These are phyloP conservation scores for Boletus rubropictus DNA, from an alignment of 768 basidiomycete genomes.

Conservation along the genomic window DNA sequence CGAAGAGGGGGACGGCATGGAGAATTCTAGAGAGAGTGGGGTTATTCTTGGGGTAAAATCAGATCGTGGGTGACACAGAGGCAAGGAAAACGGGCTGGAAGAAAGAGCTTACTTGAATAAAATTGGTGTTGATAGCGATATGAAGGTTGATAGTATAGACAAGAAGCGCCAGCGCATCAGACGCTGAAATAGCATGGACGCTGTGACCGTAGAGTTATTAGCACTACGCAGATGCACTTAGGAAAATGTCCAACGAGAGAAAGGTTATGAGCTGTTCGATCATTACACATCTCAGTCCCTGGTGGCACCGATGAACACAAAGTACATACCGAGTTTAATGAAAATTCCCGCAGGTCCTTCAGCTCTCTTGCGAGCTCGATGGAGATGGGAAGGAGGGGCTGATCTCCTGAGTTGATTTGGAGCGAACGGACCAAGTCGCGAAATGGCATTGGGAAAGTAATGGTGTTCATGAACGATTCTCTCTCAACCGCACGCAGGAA, in stretches of 20 bases:
- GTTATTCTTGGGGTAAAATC: conserved; percentile 5
- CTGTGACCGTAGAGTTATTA: conserved; percentile 11
- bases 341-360: conserved; percentile 19
- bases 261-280: conserved; percentile 24
- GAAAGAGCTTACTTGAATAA: conserved; percentile 15
- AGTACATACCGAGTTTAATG: conserved; percentile 17
- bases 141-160: conserved; percentile 30
- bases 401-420: neutral
- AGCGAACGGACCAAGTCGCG: neutral
- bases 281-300: neutral
- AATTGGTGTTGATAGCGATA: conserved; percentile 10
- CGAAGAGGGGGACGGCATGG: conserved; percentile 24
- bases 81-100: neutral
- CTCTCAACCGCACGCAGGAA: neutral
- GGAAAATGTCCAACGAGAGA: conserved; percentile 20
- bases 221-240: neutral
- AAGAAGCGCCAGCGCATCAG: conserved; percentile 18
- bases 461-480: neutral
- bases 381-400: conserved; percentile 1
- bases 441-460: conserved; percentile 9
- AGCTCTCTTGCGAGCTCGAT: conserved; percentile 19
- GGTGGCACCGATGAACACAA: neutral
- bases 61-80: neutral
- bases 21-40: conserved; percentile 16
- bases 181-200: conserved; percentile 21